Base-by-base conservation (phyloP, 495 filamentous ascomycete species). In the Durotheca rogersii region DNA sequence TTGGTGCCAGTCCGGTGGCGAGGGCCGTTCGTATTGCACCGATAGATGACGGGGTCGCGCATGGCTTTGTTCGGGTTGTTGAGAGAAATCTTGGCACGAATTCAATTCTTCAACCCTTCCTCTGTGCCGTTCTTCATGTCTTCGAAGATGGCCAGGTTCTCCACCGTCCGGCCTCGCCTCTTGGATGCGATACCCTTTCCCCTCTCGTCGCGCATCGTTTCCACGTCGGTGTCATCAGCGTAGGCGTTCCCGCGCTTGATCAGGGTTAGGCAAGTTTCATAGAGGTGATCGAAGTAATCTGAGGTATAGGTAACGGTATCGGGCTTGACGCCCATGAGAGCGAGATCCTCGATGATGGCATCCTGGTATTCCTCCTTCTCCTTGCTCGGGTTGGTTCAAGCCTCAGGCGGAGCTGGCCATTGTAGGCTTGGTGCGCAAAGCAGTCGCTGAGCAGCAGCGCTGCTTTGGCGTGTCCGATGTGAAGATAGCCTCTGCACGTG, bases 331-430 rank as follows among this genome's bases (percentile, higher is more conserved):
- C 90, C 91, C 80, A 96, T 87, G 19, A 94, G 72, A 1, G 81
- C 82, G 19, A 93, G 77, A 66, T 96, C 91, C 70, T 91, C 83
- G 12, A 95, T 68, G 47, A 96, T 95, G 1, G 89, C 78, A 71
- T 94, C 86, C 56, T 95, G 81, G 72, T 86, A 96, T 71, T 95
- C 90, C 65, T 89, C 77, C 72, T 91, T 92, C 73, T 96, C 91
- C 59, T 96, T 95, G 29, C 83, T 80, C 9, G 91, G 91, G 69
- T 96, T 96, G 35, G 91, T 96, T 96, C 91, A 52, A 95, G 89
- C 37, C 90, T 84, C 37, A 92, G 78, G 34, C 90, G 80, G 47
- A 96, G 74, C 27, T 79, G 90, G 45, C 91, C 91, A 33, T 86
- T 81, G 69, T 94, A 95, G 60, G 86, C 85, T 66, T 87, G 82